phyloP scores from a whole-genome alignment of 2,329 filamentous ascomycete species.

The Atkinsonella hypoxylon region DNA sequence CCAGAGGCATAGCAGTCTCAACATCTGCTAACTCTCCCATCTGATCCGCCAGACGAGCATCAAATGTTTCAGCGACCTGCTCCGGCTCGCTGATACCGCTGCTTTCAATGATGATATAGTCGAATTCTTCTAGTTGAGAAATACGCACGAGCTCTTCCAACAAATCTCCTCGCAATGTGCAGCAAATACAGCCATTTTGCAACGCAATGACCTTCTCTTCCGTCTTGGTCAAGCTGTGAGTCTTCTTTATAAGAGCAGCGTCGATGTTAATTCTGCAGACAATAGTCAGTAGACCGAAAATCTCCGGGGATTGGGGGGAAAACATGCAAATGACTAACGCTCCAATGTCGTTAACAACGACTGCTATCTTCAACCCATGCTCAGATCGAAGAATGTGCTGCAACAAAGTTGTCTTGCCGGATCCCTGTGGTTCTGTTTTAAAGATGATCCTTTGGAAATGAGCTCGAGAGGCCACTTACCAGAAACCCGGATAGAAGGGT shows the following conservation, averaged over 20 bases:
- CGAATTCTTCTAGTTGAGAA: constrained; percentile 47
- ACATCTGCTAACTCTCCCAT: constrained; percentile 25
- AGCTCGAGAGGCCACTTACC: constrained; percentile 8
- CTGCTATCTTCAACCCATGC: constrained; percentile 56
- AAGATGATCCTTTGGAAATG: neutral
- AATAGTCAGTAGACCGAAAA: neutral
- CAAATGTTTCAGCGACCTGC: constrained; percentile 65
- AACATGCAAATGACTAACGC: constrained; percentile 24
- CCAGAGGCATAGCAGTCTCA: constrained; percentile 18
- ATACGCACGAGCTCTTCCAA: constrained; percentile 57
- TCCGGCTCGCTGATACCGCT: constrained; percentile 62
- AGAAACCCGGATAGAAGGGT: constrained; percentile 24
- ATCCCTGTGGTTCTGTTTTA: constrained; percentile 34
- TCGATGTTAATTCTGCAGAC: constrained; percentile 48
- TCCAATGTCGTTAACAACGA: constrained; percentile 64
- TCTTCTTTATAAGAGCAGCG: constrained; percentile 45
- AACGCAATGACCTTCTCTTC: constrained; percentile 55
- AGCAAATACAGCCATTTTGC: constrained; percentile 68
- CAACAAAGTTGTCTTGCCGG: constrained; percentile 60
- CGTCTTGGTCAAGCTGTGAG: constrained; percentile 42
- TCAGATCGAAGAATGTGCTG: constrained; percentile 56
- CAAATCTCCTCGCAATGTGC: constrained; percentile 58
- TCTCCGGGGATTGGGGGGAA: neutral
- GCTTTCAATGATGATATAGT: constrained; percentile 63
- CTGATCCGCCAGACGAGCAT: constrained; percentile 39